These are phyloP conservation scores for Sequoia sempervirens DNA, from an alignment of 75 land plant species.

Conservation along the genomic window DNA sequence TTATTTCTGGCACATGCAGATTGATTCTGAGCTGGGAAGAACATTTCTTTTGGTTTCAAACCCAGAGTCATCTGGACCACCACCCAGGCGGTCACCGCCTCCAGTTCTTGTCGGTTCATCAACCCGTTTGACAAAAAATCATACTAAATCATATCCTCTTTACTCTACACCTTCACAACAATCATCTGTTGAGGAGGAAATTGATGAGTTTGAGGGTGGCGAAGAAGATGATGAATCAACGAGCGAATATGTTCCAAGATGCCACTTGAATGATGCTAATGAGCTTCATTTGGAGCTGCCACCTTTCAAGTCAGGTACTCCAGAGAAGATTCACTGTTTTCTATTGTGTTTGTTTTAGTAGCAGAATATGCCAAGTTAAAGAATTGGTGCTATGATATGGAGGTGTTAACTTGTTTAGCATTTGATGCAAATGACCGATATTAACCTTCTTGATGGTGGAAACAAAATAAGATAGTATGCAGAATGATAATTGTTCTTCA, in stretches of 20 bases:
- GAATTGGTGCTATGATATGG: neutral
- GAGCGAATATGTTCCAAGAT: constrained; percentile 18
- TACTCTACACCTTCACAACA: constrained; percentile 48
- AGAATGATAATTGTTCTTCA: neutral
- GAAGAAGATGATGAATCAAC: constrained; percentile 33
- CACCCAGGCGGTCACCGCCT: constrained; percentile 79
- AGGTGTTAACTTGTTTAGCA: neutral
- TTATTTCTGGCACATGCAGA: constrained; percentile 29
- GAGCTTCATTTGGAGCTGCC: constrained; percentile 65
- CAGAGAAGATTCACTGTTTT: neutral
- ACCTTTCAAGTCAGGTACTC: constrained; percentile 75
- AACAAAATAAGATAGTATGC: neutral
- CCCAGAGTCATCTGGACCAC: constrained; percentile 77
- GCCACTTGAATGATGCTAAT: constrained; percentile 51
- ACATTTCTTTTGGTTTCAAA: constrained; percentile 68
- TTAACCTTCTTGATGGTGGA: neutral
- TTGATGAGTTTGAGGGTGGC: constrained; percentile 87
- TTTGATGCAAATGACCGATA: neutral
- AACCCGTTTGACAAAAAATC: constrained; percentile 21
- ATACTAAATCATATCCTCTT: constrained; percentile 41
- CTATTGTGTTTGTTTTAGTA: constrained; percentile 1
- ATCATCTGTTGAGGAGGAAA: constrained; percentile 72
- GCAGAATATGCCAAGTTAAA: neutral
- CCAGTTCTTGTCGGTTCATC: constrained; percentile 34
- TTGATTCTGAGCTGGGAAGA: constrained; percentile 32